phyloP scores from a whole-genome alignment of 2,329 filamentous ascomycete genomes.

The Capronia epimyces region DNA sequence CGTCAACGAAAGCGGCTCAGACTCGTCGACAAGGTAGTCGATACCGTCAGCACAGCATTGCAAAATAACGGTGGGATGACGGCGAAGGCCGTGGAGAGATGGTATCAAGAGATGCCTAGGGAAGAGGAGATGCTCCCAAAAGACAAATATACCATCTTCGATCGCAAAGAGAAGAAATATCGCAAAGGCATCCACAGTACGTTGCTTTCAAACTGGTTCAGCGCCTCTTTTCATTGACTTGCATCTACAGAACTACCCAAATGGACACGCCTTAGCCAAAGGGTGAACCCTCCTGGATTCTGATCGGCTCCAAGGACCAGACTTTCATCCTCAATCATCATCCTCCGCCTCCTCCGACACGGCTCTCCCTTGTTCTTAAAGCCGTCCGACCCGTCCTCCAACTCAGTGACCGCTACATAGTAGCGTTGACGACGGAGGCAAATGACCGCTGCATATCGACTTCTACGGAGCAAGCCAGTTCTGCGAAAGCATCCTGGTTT shows the following conservation, averaged over 20 bases:
- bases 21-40: slow-evolving; percentile 80
- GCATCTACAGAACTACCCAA: slow-evolving; percentile 64
- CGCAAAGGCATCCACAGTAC: slow-evolving; percentile 95
- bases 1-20: slow-evolving; percentile 78
- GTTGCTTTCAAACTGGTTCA: slow-evolving; percentile 37
- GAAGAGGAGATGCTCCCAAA: slow-evolving; percentile 92
- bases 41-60: slow-evolving; percentile 73
- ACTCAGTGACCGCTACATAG: too few relatives aligned
- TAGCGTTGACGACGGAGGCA: too few relatives aligned
- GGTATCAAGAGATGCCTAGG: slow-evolving; percentile 93
- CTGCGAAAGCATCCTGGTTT: too few relatives aligned
- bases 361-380: not conserved
- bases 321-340: not conserved
- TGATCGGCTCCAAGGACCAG: slow-evolving; percentile 36
- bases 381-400: too few relatives aligned
- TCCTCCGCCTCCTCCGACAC: not conserved
- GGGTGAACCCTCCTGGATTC: slow-evolving; percentile 91
- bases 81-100: slow-evolving; percentile 72
- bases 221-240: slow-evolving; percentile 10
- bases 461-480: too few relatives aligned
- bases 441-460: too few relatives aligned
- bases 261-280: slow-evolving; percentile 92
- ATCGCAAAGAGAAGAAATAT: slow-evolving; percentile 91
- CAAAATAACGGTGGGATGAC: slow-evolving; percentile 64
- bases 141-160: slow-evolving; percentile 98